Evolutionary conservation across 1,139 yeast species (phyloP).

Genomic region (Scheffersomyces illinoinensis): DNA sequence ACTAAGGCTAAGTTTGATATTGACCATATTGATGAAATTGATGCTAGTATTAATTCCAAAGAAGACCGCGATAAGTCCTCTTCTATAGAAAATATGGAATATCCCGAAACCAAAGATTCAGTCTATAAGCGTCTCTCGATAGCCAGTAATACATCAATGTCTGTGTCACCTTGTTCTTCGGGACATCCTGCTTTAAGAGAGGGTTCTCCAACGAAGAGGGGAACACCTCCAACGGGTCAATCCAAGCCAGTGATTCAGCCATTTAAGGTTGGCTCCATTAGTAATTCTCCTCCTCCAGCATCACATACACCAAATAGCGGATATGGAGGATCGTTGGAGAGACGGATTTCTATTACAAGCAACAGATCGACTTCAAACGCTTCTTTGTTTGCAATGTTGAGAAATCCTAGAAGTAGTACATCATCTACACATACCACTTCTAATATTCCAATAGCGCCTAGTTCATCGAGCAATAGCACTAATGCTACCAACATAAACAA

Average conservation of each 20-base stretch:
- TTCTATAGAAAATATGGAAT: neutral
- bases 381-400: constrained; percentile 52
- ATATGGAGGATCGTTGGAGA: constrained; percentile 32
- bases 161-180: constrained; percentile 34
- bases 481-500: constrained; percentile 9
- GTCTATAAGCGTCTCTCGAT: constrained; percentile 12
- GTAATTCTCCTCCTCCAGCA: constrained; percentile 46
- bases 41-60: neutral
- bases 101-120: neutral
- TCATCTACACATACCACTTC: constrained; percentile 30
- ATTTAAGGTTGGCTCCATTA: constrained; percentile 62
- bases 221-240: constrained; percentile 19
- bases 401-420: constrained; percentile 44
- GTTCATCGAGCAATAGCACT: constrained; percentile 6
- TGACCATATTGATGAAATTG: neutral
- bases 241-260: constrained; percentile 50
- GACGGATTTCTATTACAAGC: constrained; percentile 46
- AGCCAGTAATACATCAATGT: constrained; percentile 20
- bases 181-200: constrained; percentile 6
- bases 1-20: neutral
- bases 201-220: constrained; percentile 11
- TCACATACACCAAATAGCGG: constrained; percentile 16
- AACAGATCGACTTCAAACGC: constrained; percentile 56
- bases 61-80: neutral
- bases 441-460: constrained; percentile 28